Percentiles rank a stretch among this genome's conserved stretches.
These are phyloP conservation scores for Serendipita sp. DNA, from an alignment of 768 basidiomycete genomes.

Conservation along the genomic window DNA sequence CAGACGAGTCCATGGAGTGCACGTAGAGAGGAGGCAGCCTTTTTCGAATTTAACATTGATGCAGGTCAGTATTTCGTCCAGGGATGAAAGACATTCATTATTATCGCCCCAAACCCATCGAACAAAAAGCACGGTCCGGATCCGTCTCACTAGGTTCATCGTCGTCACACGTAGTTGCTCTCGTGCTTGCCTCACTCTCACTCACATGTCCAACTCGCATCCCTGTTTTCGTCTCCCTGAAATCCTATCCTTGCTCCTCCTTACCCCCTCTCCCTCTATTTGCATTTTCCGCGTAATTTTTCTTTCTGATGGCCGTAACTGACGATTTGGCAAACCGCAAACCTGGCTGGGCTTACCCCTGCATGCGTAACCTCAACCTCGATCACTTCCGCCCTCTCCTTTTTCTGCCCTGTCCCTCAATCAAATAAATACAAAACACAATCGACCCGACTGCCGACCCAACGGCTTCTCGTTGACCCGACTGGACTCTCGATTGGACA, in stretches of 20 bases:
- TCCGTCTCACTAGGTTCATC: background rate
- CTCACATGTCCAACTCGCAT: too few species aligned
- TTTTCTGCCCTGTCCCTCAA: too few species aligned
- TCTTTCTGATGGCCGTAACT: background rate
- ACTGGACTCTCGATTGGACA: too few species aligned
- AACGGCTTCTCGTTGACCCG: too few species aligned
- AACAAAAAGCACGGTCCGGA: background rate
- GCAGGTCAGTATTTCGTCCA: constrained; percentile 38
- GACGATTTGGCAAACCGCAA: background rate
- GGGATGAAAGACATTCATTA: background rate
- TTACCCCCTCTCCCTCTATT: background rate
- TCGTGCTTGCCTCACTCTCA: too few species aligned
- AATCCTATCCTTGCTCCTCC: too few species aligned
- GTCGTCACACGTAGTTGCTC: background rate
- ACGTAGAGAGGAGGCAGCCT: constrained; percentile 58
- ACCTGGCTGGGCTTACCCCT: background rate
- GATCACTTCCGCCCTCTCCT: too few species aligned
- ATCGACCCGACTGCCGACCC: too few species aligned
- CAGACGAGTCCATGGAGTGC: constrained; percentile 30
- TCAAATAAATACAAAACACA: too few species aligned
- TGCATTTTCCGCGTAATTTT: constrained; percentile 1
- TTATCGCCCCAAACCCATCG: background rate
- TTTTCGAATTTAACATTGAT: constrained; percentile 64
- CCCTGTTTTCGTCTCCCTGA: too few species aligned
- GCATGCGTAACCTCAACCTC: too few species aligned